Evolutionary conservation across 805 yeast species (phyloP).

Genomic region (Komagataella kurtzmanii): DNA sequence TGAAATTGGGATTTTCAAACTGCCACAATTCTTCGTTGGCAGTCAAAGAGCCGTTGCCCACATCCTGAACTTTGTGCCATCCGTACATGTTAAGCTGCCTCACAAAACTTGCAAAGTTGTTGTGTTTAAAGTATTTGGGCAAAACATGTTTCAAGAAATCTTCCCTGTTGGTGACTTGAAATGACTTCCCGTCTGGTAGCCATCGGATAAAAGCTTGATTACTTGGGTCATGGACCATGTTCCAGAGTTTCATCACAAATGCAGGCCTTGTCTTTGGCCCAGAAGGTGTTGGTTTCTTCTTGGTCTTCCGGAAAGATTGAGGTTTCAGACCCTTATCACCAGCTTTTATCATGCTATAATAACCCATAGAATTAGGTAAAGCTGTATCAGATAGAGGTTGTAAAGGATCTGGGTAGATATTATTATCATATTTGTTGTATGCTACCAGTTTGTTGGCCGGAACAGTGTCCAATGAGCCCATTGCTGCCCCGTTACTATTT

Average conservation of each 20-base stretch:
- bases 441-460: neutral
- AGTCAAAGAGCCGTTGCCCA: slow-evolving; percentile 58
- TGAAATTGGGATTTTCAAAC: slow-evolving; percentile 73
- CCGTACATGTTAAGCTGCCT: slow-evolving; percentile 97
- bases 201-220: slow-evolving; percentile 69
- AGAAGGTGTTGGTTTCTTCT: slow-evolving; percentile 4
- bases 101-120: slow-evolving; percentile 90
- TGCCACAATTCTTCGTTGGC: slow-evolving; percentile 75
- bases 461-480: neutral
- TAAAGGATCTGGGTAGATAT: neutral
- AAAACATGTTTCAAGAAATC: slow-evolving; percentile 69
- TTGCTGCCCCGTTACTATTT: neutral
- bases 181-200: slow-evolving; percentile 76
- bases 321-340: neutral
- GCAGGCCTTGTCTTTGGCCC: slow-evolving; percentile 60
- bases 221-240: slow-evolving; percentile 76
- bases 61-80: slow-evolving; percentile 97
- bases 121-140: slow-evolving; percentile 91
- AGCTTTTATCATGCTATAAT: neutral
- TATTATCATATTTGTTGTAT: neutral
- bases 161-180: slow-evolving; percentile 77
- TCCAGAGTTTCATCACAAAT: slow-evolving; percentile 88
- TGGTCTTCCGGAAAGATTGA: slow-evolving; percentile 4
- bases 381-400: neutral
- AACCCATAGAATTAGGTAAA: neutral